Evolutionary conservation across 176 grass and related monocot species (phyloP).

Genomic region (Hyparrhenia diplandra): DNA sequence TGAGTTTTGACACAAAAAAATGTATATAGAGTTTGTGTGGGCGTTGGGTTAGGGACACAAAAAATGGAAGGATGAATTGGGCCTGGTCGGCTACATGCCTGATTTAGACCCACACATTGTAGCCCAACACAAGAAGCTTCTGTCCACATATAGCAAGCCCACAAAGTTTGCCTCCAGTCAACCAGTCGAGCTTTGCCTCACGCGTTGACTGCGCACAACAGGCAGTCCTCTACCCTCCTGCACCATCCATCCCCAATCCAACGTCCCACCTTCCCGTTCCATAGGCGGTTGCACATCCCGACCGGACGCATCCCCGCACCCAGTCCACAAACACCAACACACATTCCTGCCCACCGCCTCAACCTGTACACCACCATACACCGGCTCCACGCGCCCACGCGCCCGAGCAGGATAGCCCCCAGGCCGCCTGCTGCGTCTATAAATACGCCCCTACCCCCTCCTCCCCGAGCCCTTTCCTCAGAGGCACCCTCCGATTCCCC

Average conservation of each 20-base stretch:
- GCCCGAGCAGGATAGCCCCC: neutral
- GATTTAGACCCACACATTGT: neutral
- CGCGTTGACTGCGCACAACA: neutral
- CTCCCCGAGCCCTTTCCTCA: neutral
- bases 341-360: too few species aligned
- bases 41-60: too few species aligned
- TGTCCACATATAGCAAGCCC: neutral
- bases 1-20: too few species aligned
- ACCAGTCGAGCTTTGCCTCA: neutral
- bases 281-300: neutral
- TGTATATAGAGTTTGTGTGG: too few species aligned
- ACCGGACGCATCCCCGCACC: neutral
- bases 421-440: conserved; percentile 43
- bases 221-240: neutral
- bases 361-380: neutral
- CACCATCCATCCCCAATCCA: neutral
- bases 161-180: neutral
- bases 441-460: conserved; percentile 31
- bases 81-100: too few species aligned
- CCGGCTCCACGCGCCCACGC: neutral
- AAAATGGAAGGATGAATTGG: too few species aligned
- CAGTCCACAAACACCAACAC: neutral
- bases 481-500: conserved; percentile 18
- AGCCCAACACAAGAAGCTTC: neutral
- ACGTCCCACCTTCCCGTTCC: neutral